Evolutionary conservation across 805 yeast genomes (phyloP), one percentile per base, ranked within the genome.

Genomic region (Cyberlindnera americana): DNA sequence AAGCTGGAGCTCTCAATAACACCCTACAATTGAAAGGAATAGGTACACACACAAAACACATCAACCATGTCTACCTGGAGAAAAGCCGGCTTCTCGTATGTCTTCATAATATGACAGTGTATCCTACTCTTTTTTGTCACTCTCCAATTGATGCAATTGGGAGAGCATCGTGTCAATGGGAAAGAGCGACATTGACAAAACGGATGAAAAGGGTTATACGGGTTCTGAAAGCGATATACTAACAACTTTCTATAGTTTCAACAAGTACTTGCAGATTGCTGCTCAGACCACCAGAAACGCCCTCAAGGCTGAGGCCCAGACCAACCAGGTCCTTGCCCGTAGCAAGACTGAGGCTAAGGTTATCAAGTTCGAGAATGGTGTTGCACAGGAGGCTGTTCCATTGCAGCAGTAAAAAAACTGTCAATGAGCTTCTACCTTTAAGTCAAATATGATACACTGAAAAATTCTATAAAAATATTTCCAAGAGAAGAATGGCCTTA

Each of bases 201-300:
- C 14, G 14, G 29, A 19, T 14, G 15, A 15, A 12, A 26, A 26
- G 13, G 29, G 29, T 6, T 10, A 14, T 12, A 7, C 7, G 14
- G 7, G 29, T 26, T 10, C 8, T 10, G 15, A 11, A 27, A 17
- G 21, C n/a, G n/a, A 29, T 19, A 5, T 23, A 35, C 33, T 31
- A 35, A 37, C 31, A 18, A 28, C 16, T 31, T n/a, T n/a, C 25
- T 33, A 33, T 48, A 77, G 83, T 52, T 79, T 83, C 73, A 87
- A 86, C 83, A 85, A 82, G 66, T 91, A 91, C 69, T 75, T 90
- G 66, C 78, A 95, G 53, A 75, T 91, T 61, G 86, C 96, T 60
- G 95, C 96, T 60, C 80, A 80, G 64, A 77, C 95, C 48, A 78
- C 88, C 55, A 88, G 97, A 73, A 72, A 75, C 57, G 82, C 96